phyloP scores from a whole-genome alignment of 768 basidiomycete species.

The Floccularia luteovirens region DNA sequence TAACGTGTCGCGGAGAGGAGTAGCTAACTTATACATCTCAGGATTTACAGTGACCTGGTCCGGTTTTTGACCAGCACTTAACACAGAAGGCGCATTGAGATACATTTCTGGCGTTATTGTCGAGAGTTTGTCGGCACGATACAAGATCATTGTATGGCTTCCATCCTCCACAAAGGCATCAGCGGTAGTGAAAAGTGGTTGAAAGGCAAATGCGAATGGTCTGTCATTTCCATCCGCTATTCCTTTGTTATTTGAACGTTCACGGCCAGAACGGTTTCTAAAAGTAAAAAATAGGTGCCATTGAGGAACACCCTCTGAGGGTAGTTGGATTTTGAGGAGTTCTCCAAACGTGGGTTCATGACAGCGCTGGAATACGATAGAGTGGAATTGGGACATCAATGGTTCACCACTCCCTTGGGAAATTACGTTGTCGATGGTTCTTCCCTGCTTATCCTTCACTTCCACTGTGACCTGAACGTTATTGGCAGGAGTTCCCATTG shows the following conservation, averaged over 20 bases:
- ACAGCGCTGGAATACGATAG: conserved; percentile 85
- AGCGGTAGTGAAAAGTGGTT: conserved; percentile 75
- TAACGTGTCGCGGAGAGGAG: conserved; percentile 70
- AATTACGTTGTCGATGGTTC: conserved; percentile 60
- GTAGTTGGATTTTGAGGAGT: conserved; percentile 81
- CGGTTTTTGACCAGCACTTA: conserved; percentile 43
- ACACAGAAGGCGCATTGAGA: conserved; percentile 58
- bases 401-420: conserved; percentile 85
- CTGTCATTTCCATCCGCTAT: conserved; percentile 44
- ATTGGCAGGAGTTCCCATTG: conserved; percentile 44
- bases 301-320: conserved; percentile 54
- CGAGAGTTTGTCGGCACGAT: conserved; percentile 66
- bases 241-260: conserved; percentile 30
- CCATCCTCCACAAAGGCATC: conserved; percentile 86
- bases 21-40: conserved; percentile 57
- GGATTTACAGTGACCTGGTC: conserved; percentile 53
- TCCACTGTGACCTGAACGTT: conserved; percentile 92
- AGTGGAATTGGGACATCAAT: conserved; percentile 72
- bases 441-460: conserved; percentile 68
- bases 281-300: conserved; percentile 97
- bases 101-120: conserved; percentile 66
- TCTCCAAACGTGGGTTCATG: conserved; percentile 91
- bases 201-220: conserved; percentile 89
- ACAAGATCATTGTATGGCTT: conserved; percentile 77
- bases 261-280: conserved; percentile 57